A percentile compares a stretch with the other conserved stretches of the same genome.
Evolutionary conservation across 257 asterid species (phyloP).

Genomic region (Anisodus acutangulus): DNA sequence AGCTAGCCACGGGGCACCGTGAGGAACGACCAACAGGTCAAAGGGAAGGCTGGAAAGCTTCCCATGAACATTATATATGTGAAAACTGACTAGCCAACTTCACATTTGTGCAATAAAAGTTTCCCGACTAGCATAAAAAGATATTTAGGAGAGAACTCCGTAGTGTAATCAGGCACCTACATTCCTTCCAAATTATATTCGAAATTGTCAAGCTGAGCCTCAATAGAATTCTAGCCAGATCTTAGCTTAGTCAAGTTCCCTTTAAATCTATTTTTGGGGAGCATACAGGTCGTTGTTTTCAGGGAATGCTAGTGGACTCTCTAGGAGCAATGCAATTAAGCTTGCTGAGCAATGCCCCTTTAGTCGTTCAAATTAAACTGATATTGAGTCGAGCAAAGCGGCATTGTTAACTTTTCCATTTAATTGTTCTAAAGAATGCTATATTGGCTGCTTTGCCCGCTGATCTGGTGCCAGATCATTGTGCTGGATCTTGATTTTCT

Average conservation of each 20-base stretch:
- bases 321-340: neutral
- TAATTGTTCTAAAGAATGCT: neutral
- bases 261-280: constrained; percentile 1
- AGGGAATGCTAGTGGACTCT: neutral
- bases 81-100: constrained; percentile 12
- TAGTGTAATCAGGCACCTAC: constrained; percentile 14
- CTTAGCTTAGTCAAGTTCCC: neutral
- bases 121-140: neutral
- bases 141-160: neutral
- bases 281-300: neutral
- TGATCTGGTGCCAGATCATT: constrained; percentile 4
- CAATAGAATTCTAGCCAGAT: constrained; percentile 13
- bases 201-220: constrained; percentile 25
- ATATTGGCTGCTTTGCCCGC: neutral
- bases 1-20: neutral
- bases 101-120: neutral
- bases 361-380: neutral
- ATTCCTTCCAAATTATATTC: constrained; percentile 10
- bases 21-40: constrained; percentile 1
- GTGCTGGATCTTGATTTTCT: neutral
- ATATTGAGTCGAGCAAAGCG: neutral
- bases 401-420: neutral
- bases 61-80: neutral
- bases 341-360: neutral
- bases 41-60: neutral